Conservation (phyloP, 352 stramenopile genomes). For the Pythium phragmiticola region DNA sequence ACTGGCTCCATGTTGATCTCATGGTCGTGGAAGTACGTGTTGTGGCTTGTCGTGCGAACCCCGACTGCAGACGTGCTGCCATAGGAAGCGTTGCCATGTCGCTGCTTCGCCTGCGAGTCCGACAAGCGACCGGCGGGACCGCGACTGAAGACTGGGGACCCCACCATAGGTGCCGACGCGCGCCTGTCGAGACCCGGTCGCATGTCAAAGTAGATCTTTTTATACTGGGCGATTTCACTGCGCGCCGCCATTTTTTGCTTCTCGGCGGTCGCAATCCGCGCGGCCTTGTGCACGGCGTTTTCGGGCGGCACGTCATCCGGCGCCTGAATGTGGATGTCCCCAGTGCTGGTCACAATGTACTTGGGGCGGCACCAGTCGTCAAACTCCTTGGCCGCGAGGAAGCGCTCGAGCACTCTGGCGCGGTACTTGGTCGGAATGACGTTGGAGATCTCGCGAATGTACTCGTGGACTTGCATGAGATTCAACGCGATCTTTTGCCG, state of each 20-base stretch:
- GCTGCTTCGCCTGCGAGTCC: background rate
- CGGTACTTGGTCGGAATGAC: slow-evolving; percentile 32
- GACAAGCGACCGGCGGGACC: background rate
- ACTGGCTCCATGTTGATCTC: slow-evolving; percentile 3
- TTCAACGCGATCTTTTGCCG: slow-evolving; percentile 25
- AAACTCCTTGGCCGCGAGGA: slow-evolving; percentile 29
- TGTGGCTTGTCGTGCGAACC: slow-evolving; percentile 7
- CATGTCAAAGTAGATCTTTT: slow-evolving; percentile 23
- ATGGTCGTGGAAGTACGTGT: slow-evolving; percentile 17
- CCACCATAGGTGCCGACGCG: slow-evolving; percentile 3
- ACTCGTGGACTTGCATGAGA: slow-evolving; percentile 39
- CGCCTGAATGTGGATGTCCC: slow-evolving; percentile 22
- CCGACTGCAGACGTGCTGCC: slow-evolving; percentile 1
- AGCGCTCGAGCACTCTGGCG: slow-evolving; percentile 22
- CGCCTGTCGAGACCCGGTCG: slow-evolving; percentile 22
- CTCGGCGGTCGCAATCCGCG: background rate
- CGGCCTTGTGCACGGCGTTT: slow-evolving; percentile 2
- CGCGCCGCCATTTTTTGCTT: background rate
- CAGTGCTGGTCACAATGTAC: slow-evolving; percentile 17
- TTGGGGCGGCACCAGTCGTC: slow-evolving; percentile 18
- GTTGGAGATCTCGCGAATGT: slow-evolving; percentile 34
- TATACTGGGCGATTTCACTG: slow-evolving; percentile 15
- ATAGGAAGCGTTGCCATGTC: slow-evolving; percentile 1
- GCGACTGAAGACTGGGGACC: background rate
- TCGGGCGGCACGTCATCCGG: slow-evolving; percentile 17